These are phyloP conservation scores for Leucosporidium creatinivorum DNA, from an alignment of 768 basidiomycete species.

Conservation along the genomic window DNA sequence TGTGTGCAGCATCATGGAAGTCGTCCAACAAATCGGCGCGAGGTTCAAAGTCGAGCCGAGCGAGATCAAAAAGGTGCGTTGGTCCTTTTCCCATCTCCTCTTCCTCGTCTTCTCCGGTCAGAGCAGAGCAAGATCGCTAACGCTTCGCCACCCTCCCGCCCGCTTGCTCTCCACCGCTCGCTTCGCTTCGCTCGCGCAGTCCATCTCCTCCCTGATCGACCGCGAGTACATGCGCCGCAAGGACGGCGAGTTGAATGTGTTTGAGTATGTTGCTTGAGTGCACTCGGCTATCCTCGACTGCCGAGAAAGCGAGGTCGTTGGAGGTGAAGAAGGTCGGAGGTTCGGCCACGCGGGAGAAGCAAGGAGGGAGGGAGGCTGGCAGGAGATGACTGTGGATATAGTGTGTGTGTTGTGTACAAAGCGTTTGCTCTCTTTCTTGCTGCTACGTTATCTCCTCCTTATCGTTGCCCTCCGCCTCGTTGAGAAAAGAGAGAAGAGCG, in stretches of 20 bases:
- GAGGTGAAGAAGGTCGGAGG: too few species aligned
- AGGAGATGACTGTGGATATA: too few species aligned
- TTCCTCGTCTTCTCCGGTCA: not conserved
- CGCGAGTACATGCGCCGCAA: conserved; percentile 73
- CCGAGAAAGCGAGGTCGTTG: too few species aligned
- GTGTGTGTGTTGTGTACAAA: too few species aligned
- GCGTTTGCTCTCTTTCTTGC: too few species aligned
- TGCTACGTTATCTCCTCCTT: too few species aligned
- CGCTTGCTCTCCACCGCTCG: too few species aligned
- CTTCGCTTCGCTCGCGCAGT: conserved; percentile 1
- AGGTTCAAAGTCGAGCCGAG: conserved; percentile 80
- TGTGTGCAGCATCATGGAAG: conserved; percentile 54
- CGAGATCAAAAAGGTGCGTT: conserved; percentile 64
- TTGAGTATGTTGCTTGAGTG: conserved; percentile 71
- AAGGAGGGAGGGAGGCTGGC: too few species aligned
- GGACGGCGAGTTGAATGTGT: conserved; percentile 60
- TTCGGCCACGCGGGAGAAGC: too few species aligned
- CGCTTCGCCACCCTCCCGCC: not conserved
- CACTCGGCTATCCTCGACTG: too few species aligned
- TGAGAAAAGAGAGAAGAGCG: too few species aligned
- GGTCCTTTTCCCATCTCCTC: not conserved
- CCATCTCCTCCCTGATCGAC: conserved; percentile 70
- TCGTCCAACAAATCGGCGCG: conserved; percentile 75
- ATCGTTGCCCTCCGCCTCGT: too few species aligned
- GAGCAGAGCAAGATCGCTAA: not conserved